These are phyloP conservation scores for Penicillium flavigenum DNA, from an alignment of 495 filamentous ascomycete genomes.

Conservation along the genomic window DNA sequence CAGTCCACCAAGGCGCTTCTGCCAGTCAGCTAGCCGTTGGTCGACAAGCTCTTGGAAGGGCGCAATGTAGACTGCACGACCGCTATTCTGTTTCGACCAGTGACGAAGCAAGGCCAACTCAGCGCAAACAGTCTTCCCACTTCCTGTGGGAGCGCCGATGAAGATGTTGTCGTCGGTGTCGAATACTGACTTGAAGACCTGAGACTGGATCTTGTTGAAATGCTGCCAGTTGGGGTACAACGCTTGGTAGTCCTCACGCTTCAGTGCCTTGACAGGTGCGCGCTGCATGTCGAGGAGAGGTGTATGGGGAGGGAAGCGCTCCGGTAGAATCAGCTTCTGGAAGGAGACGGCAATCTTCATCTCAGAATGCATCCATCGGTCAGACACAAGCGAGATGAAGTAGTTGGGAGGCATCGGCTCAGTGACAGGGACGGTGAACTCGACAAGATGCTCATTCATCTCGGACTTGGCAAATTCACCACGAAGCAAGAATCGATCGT, in stretches of 20 bases:
- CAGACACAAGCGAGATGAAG: conserved; percentile 91
- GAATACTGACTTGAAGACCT: conserved; percentile 91
- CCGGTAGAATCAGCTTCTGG: conserved; percentile 88
- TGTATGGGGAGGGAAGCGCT: conserved; percentile 94
- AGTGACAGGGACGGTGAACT: conserved; percentile 93
- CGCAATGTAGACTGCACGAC: conserved; percentile 89
- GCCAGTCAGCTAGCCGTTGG: conserved; percentile 75
- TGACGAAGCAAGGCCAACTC: conserved; percentile 89
- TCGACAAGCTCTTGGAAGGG: conserved; percentile 96
- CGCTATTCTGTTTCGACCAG: conserved; percentile 68
- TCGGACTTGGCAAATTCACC: conserved; percentile 78
- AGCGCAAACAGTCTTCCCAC: conserved; percentile 94
- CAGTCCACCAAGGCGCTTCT: conserved; percentile 66
- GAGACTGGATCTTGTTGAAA: conserved; percentile 98
- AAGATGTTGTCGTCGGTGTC: conserved; percentile 91
- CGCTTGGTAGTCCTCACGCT: conserved; percentile 75
- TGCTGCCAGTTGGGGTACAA: conserved; percentile 83
- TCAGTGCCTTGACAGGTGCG: conserved; percentile 81
- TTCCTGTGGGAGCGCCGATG: conserved; percentile 84
- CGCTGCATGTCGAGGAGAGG: conserved; percentile 87
- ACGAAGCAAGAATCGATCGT: conserved; percentile 90
- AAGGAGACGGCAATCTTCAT: conserved; percentile 92
- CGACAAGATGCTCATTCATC: conserved; percentile 91
- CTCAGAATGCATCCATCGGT: conserved; percentile 98
- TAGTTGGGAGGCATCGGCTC: conserved; percentile 99